A percentile compares a stretch with the other conserved stretches of the same genome.
Conservation (phyloP, 768 basidiomycete genomes). For the Amanita rubescens region DNA sequence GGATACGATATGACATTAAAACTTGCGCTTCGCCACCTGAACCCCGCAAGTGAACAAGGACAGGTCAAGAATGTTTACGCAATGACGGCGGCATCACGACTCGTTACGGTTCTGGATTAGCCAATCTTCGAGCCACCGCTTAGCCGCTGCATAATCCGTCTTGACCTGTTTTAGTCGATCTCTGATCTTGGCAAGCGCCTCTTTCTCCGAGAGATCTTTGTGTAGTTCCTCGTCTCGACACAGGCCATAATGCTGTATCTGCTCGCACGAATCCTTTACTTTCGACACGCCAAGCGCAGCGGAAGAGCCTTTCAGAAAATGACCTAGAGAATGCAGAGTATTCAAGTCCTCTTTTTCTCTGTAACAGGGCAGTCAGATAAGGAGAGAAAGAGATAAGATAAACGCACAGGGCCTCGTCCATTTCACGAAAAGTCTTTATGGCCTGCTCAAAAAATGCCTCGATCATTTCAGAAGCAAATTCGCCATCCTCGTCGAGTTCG, state of each 20-base stretch:
- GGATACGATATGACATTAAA: background rate
- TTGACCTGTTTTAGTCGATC: slow-evolving; percentile 52
- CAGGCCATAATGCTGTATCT: slow-evolving; percentile 84
- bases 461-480: slow-evolving; percentile 78
- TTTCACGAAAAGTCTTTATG: slow-evolving; percentile 61
- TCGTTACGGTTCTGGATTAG: background rate
- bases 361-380: slow-evolving; percentile 10
- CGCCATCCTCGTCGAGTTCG: slow-evolving; percentile 86
- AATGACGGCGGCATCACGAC: background rate
- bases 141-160: slow-evolving; percentile 62
- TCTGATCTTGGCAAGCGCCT: slow-evolving; percentile 52
- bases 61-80: background rate
- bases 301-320: slow-evolving; percentile 96
- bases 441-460: slow-evolving; percentile 80
- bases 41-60: background rate
- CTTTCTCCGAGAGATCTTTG: slow-evolving; percentile 33
- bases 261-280: slow-evolving; percentile 82
- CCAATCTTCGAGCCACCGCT: slow-evolving; percentile 52
- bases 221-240: slow-evolving; percentile 48
- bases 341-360: slow-evolving; percentile 55
- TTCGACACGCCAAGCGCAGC: slow-evolving; percentile 82
- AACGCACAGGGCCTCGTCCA: slow-evolving; percentile 77
- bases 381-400: slow-evolving; percentile 4
- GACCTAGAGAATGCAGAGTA: slow-evolving; percentile 69
- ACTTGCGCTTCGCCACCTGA: background rate